Percentiles rank a stretch among this genome's conserved stretches.
These are phyloP conservation scores for Didymella glomerata DNA, from an alignment of 2,329 filamentous ascomycete genomes.

Conservation along the genomic window DNA sequence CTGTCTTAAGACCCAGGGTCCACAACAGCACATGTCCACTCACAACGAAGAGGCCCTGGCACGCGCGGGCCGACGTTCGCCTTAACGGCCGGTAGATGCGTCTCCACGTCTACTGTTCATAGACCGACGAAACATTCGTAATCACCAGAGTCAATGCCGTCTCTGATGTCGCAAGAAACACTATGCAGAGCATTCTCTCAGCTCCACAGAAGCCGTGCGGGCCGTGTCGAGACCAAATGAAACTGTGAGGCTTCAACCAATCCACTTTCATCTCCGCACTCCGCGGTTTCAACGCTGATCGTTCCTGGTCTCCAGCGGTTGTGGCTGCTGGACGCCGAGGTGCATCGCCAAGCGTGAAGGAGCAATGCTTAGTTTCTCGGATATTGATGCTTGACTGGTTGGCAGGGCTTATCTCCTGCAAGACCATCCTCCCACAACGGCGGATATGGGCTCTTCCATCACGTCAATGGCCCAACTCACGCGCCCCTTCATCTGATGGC, in stretches of 20 bases:
- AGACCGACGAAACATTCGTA: background rate
- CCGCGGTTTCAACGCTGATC: conserved; percentile 6
- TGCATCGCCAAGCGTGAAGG: conserved; percentile 37
- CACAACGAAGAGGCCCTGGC: background rate
- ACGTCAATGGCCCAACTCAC: conserved; percentile 13
- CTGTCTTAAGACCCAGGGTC: conserved; percentile 8
- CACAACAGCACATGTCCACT: background rate
- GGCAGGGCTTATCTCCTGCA: conserved; percentile 26
- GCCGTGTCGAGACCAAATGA: conserved; percentile 17
- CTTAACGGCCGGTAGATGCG: background rate
- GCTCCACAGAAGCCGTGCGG: conserved; percentile 12
- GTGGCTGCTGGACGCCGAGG: conserved; percentile 32
- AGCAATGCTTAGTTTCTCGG: conserved; percentile 35
- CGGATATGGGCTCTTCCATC: conserved; percentile 10
- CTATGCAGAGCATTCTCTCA: conserved; percentile 1
- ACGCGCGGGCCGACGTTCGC: background rate
- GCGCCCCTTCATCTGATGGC: conserved; percentile 16
- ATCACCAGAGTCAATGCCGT: conserved; percentile 3
- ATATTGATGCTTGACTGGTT: conserved; percentile 36
- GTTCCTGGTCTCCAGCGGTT: conserved; percentile 27
- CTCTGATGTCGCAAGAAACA: background rate
- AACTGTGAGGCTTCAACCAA: conserved; percentile 15
- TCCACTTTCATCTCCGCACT: conserved; percentile 12
- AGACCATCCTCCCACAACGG: conserved; percentile 20
- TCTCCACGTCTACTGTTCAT: background rate